Base-by-base conservation (phyloP, 2,329 filamentous ascomycete species). In the Bimuria novae-zelandiae region DNA sequence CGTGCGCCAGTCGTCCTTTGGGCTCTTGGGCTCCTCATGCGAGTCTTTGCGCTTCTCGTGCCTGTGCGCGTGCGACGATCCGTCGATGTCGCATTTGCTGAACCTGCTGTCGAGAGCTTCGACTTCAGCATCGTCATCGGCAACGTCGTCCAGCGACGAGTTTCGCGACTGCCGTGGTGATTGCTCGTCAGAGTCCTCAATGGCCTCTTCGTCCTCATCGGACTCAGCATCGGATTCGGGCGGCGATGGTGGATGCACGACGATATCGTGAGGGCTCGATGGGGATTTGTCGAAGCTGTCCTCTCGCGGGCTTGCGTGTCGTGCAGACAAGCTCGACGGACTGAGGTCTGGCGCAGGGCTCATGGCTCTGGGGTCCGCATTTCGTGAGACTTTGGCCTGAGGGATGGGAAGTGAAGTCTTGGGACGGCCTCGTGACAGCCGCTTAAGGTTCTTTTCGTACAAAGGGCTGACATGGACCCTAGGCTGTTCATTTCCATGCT, bases 381-480 rank as follows among this genome's bases (percentile, higher is more conserved):
- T 47, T 11, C 44, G 44, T 6, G 44, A 47, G 1, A 47, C 44
- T 37, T 47, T 47, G 10, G 44, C 44, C 29, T 47, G 32, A 29
- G 44, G 44, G 4, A 47, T 47, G 8, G 44, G 44, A 1, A 47
- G 32, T 10, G 32, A 21, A n/a, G 23, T 39, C 22, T 27, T 39
- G 16, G 35, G 44, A 11, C 44, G 44, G 33, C 44, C 44, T 39
- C 44, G 44, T 12, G 44, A 33, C n/a, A 37, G 22, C 7, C 33
- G 32, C 44, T 47, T 47, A n/a, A 47, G 44, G 3, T 47, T 39
- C 44, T 47, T 47, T 11, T 37, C 44, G 32, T 33, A 47, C 22
- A 47, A 29, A 2, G 44, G 44, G 8, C 22, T 39, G 23, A 47
- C 25, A 22, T 47, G 44, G 22, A 47, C 44, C 16, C 33, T 47